A percentile compares a stretch with the other conserved stretches of the same genome.
Conservation (phyloP, 441 rosid species). For the Flueggea neowawraea region DNA sequence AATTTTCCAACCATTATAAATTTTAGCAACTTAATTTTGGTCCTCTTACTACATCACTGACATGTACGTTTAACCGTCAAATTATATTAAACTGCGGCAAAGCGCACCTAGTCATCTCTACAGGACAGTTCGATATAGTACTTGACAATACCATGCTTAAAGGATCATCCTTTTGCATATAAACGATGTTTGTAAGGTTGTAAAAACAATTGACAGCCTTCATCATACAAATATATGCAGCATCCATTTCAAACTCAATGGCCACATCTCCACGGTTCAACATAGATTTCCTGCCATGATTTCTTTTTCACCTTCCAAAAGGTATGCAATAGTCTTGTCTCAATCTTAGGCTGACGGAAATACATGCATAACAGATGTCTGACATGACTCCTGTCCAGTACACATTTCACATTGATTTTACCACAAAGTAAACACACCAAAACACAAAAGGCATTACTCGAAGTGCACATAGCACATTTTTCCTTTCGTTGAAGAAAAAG, state of each 20-base stretch:
- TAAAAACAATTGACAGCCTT: constrained; percentile 49
- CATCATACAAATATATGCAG: constrained; percentile 65
- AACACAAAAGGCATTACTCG: constrained; percentile 48
- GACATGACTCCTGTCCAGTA: constrained; percentile 25
- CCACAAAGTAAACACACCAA: constrained; percentile 55
- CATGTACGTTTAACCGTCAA: no score
- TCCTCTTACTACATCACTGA: no score
- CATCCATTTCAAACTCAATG: constrained; percentile 36
- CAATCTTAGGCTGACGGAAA: constrained; percentile 45
- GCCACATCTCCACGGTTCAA: constrained; percentile 55
- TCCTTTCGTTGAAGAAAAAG: constrained; percentile 39
- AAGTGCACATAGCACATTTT: constrained; percentile 46
- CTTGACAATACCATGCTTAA: constrained; percentile 49
- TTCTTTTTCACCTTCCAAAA: constrained; percentile 51
- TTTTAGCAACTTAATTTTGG: no score
- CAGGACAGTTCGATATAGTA: constrained; percentile 56
- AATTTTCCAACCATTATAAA: no score
- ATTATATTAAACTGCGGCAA: no score
- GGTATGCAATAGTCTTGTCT: constrained; percentile 37
- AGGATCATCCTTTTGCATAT: constrained; percentile 39
- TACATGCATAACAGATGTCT: constrained; percentile 37
- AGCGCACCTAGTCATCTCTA: no score
- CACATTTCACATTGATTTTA: constrained; percentile 34
- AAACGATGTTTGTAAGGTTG: constrained; percentile 39
- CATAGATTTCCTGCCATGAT: constrained; percentile 59